Conservation (phyloP, 2,329 filamentous ascomycete species). For the Aspergillus tubingensis region DNA sequence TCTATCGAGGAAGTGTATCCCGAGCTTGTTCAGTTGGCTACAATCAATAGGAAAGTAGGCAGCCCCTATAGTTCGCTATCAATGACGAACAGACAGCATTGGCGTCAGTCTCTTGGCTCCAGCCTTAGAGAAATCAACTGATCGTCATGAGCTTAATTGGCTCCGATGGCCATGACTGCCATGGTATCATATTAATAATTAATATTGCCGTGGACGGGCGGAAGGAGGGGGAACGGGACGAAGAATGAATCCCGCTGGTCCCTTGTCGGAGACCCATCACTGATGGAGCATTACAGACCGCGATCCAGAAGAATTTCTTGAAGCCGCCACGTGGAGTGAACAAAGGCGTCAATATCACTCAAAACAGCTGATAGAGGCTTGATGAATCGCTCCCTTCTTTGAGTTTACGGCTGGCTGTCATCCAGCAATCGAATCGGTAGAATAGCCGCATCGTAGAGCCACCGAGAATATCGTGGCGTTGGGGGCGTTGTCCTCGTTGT, state of each 20-base stretch:
- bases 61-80: background rate
- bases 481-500: background rate
- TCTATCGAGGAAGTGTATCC: background rate
- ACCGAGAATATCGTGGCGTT: background rate
- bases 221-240: background rate
- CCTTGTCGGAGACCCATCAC: background rate
- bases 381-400: background rate
- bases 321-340: slow-evolving; percentile 4
- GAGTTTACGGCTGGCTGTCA: background rate
- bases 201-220: background rate
- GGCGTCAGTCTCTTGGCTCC: background rate
- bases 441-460: background rate
- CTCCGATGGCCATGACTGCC: background rate
- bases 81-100: background rate
- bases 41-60: background rate
- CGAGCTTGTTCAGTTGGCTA: background rate
- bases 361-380: background rate
- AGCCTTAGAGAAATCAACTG: background rate
- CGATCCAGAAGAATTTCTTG: background rate
- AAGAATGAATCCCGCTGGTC: background rate
- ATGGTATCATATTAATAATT: background rate
- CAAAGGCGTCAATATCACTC: background rate
- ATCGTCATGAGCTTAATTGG: slow-evolving; percentile 1
- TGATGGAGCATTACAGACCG: background rate
- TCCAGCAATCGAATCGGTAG: slow-evolving; percentile 3